These are phyloP conservation scores for Polytolypa hystricis DNA, from an alignment of 2,329 filamentous ascomycete genomes.

Conservation along the genomic window DNA sequence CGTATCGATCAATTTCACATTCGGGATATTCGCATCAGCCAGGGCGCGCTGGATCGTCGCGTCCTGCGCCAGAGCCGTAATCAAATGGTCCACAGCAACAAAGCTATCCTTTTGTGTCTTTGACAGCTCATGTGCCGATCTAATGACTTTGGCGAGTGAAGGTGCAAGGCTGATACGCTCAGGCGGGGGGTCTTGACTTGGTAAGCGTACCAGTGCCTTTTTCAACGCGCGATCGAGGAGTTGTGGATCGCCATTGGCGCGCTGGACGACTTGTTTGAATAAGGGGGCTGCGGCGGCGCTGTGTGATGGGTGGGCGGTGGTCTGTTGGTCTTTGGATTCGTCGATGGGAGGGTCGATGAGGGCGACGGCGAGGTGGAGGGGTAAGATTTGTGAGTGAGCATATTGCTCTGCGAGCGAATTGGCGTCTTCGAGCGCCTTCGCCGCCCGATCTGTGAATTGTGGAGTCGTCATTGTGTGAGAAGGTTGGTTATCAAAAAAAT, in stretches of 20 bases:
- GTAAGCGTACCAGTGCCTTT: constrained; percentile 79
- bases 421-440: constrained; percentile 80
- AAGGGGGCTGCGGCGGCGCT: constrained; percentile 57
- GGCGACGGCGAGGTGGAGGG: constrained; percentile 68
- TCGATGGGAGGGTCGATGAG: constrained; percentile 37
- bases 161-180: constrained; percentile 77
- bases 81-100: constrained; percentile 90
- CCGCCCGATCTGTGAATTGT: constrained; percentile 83
- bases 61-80: constrained; percentile 75
- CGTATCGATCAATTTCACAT: constrained; percentile 77
- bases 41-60: constrained; percentile 59
- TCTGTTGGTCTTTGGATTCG: constrained; percentile 67
- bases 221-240: constrained; percentile 80
- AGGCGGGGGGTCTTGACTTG: constrained; percentile 88
- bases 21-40: constrained; percentile 81
- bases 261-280: constrained; percentile 88
- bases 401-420: constrained; percentile 83
- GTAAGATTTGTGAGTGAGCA: constrained; percentile 78
- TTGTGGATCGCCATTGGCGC: constrained; percentile 86
- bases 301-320: constrained; percentile 52
- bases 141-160: constrained; percentile 67
- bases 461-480: constrained; percentile 32
- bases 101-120: constrained; percentile 97
- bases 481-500: background rate
- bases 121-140: constrained; percentile 76